phyloP scores from a whole-genome alignment of 2,329 filamentous ascomycete species.

The Beauveria asiatica region DNA sequence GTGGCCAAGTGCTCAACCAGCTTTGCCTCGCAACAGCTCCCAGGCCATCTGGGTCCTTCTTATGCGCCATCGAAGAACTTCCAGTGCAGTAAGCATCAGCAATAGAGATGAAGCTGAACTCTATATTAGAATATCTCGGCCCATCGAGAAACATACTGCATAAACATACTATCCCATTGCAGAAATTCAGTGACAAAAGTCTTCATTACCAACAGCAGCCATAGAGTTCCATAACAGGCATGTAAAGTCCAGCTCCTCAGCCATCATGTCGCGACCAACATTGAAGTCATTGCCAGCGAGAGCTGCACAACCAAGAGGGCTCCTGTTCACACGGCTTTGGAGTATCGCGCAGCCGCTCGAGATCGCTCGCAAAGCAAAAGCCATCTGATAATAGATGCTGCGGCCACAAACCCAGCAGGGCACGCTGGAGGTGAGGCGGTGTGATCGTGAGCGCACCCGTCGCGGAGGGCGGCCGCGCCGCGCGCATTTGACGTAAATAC shows the following conservation, averaged over 20 bases:
- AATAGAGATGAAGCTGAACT: background rate
- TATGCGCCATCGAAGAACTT: background rate
- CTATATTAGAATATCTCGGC: background rate
- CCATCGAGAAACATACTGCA: no score
- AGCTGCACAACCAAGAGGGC: background rate
- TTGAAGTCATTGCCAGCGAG: background rate
- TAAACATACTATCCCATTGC: background rate
- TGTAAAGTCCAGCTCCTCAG: background rate
- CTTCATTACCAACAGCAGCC: background rate
- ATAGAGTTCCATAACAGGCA: background rate
- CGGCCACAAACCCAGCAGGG: background rate
- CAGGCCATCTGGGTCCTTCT: background rate
- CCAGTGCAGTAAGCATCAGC: background rate
- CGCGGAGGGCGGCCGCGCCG: no score
- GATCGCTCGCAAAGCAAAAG: background rate
- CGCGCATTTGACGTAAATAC: no score
- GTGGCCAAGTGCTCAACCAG: constrained; percentile 15
- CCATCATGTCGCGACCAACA: background rate
- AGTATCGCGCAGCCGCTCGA: background rate
- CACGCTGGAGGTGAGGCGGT: background rate
- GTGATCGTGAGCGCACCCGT: no score
- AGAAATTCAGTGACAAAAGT: background rate
- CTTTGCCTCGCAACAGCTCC: constrained; percentile 52
- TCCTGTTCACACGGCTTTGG: background rate
- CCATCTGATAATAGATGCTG: background rate